Percentiles rank a stretch among this genome's conserved stretches.
phyloP scores from a whole-genome alignment of 2,329 filamentous ascomycete species.

The Westerdykella aurantiaca region DNA sequence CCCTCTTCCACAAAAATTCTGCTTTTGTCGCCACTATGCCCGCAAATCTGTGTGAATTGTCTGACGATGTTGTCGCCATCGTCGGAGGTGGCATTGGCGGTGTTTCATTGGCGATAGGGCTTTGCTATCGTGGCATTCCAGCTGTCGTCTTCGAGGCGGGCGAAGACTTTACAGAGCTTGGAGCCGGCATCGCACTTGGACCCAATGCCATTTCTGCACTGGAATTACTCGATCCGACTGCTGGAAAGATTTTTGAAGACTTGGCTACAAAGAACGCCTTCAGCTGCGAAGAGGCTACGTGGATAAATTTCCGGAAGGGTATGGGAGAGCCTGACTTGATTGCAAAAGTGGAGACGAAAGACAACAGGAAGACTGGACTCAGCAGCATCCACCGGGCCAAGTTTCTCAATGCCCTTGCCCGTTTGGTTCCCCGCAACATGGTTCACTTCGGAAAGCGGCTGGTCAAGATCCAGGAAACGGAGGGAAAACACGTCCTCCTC shows the following conservation, averaged over 20 bases:
- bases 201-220: conserved; percentile 53
- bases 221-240: conserved; percentile 29
- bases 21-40: background rate
- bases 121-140: conserved; percentile 43
- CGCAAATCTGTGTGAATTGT: conserved; percentile 9
- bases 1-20: background rate
- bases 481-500: conserved; percentile 9
- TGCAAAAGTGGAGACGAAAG: conserved; percentile 18
- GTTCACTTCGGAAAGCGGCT: conserved; percentile 43
- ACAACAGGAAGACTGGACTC: conserved; percentile 20
- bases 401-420: conserved; percentile 48
- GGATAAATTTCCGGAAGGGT: conserved; percentile 30
- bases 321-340: conserved; percentile 21
- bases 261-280: conserved; percentile 42
- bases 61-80: conserved; percentile 43
- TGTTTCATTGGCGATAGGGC: conserved; percentile 49
- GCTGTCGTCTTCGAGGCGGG: conserved; percentile 55
- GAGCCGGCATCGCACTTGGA: conserved; percentile 53
- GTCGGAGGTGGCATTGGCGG: conserved; percentile 57
- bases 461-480: conserved; percentile 1
- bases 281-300: conserved; percentile 24
- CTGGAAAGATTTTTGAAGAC: background rate
- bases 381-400: conserved; percentile 44
- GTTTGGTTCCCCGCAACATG: conserved; percentile 42
- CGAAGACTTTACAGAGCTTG: conserved; percentile 51